Conservation (phyloP, 306 rosid species). For the Canavalia gladiata region DNA sequence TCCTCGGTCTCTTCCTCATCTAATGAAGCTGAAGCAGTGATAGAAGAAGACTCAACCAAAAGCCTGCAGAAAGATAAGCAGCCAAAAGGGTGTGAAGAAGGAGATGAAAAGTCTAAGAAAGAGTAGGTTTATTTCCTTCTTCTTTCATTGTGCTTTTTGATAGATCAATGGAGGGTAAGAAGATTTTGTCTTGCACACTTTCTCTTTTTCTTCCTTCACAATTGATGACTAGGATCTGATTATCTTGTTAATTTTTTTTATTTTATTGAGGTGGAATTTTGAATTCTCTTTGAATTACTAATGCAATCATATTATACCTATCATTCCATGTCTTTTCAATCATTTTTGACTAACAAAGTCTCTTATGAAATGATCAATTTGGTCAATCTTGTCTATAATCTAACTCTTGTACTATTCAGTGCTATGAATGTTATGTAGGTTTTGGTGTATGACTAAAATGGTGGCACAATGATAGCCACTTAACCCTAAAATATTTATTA, state of each 20-base stretch:
- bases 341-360: conserved; percentile 32
- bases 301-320: conserved; percentile 35
- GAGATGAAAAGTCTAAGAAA: conserved; percentile 72
- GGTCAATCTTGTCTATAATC: conserved; percentile 40
- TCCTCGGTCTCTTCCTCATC: conserved; percentile 79
- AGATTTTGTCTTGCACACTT: not conserved
- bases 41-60: conserved; percentile 70
- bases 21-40: conserved; percentile 65
- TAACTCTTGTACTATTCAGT: conserved; percentile 1
- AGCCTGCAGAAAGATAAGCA: conserved; percentile 38
- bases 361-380: conserved; percentile 16
- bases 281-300: conserved; percentile 38
- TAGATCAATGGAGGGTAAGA: conserved; percentile 39
- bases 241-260: conserved; percentile 25
- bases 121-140: conserved; percentile 61
- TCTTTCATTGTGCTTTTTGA: not conserved
- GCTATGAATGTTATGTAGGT: conserved; percentile 35
- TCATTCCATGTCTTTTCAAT: conserved; percentile 42
- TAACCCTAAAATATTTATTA: conserved; percentile 48
- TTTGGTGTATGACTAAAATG: conserved; percentile 28
- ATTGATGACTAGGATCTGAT: conserved; percentile 24
- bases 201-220: conserved; percentile 30
- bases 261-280: conserved; percentile 37
- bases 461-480: conserved; percentile 33
- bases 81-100: conserved; percentile 58